Evolutionary conservation across 1,284 basidiomycete species (phyloP), one percentile per base, ranked within the genome.

Genomic region (Heterobasidion annosum): DNA sequence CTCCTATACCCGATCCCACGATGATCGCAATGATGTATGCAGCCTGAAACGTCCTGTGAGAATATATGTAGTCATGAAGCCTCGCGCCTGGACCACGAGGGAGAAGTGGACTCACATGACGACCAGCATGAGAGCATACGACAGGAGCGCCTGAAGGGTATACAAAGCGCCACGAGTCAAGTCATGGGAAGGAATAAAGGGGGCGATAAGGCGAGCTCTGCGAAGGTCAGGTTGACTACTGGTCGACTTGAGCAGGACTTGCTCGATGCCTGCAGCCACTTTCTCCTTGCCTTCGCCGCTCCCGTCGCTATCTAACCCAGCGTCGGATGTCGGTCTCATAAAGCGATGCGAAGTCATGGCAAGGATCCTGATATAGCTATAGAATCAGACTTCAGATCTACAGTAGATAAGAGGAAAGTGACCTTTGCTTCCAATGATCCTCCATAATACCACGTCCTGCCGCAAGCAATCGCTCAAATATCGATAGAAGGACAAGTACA

Each of bases 1-100:
- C 88, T 35, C 87, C 87, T 40, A 83, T 63, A 15, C 78, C 82
- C 37, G 85, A 65, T 8, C 85, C 86, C 3, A 76, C 55, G 16
- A 88, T 62, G 55, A 88, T 79, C 19, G 83, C 74, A 16, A 88
- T 78, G 52, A 89, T 72, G 61, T 77, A 90, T 8, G 78, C 81
- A 15, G 75, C 84, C 59, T 89, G 81, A 66, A 83, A 88, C 4
- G 86, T 85, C 88, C 87, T 90, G 57, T 50, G 25, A 32, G 49
- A 51, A 48, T 53, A 58, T 54, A 48, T 46, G 18, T 47, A 19
- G 54, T 50, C 54, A 48, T 33, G 18, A 45, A 25, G 25, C 25
- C 25, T 3, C 25, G 25, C 25, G 25, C 25, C 4, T n/a, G 32
- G 43, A 48, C 49, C 25, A 46, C 34, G 25, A 35, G 48, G 42